These are phyloP conservation scores for Cyberlindnera meyerae DNA, from an alignment of 805 yeast genomes.

Conservation along the genomic window DNA sequence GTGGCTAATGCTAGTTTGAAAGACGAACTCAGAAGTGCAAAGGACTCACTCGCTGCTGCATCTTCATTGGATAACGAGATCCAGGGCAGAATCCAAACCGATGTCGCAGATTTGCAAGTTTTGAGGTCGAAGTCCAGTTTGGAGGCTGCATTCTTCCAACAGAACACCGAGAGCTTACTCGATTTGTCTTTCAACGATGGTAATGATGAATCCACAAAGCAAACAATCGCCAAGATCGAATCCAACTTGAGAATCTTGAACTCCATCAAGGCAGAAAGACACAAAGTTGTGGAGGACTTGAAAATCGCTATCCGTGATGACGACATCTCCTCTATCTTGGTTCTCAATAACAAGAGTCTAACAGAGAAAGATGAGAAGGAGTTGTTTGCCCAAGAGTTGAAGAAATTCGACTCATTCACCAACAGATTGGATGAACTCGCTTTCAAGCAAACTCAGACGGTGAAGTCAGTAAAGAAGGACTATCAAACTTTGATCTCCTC, in stretches of 20 bases:
- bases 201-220: slow-evolving; percentile 26
- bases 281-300: slow-evolving; percentile 54
- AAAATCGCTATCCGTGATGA: slow-evolving; percentile 71
- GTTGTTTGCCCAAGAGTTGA: slow-evolving; percentile 66
- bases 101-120: slow-evolving; percentile 37
- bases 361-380: slow-evolving; percentile 52
- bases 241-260: slow-evolving; percentile 56
- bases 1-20: slow-evolving; percentile 39
- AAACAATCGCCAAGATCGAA: slow-evolving; percentile 46
- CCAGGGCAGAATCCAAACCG: slow-evolving; percentile 41
- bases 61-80: slow-evolving; percentile 53
- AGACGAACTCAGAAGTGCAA: slow-evolving; percentile 52
- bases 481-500: slow-evolving; percentile 44
- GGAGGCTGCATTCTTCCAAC: slow-evolving; percentile 17
- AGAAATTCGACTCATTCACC: slow-evolving; percentile 67
- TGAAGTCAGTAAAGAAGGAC: slow-evolving; percentile 40
- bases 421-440: slow-evolving; percentile 63
- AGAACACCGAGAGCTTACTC: slow-evolving; percentile 42
- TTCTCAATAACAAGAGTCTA: slow-evolving; percentile 48
- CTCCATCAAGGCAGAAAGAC: slow-evolving; percentile 59
- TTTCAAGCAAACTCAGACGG: slow-evolving; percentile 53
- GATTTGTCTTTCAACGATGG: slow-evolving; percentile 63
- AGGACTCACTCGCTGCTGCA: slow-evolving; percentile 58
- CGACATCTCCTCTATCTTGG: slow-evolving; percentile 74
- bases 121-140: slow-evolving; percentile 41